These are phyloP conservation scores for Aegle marmelos DNA, from an alignment of 345 rosid species.

Conservation along the genomic window DNA sequence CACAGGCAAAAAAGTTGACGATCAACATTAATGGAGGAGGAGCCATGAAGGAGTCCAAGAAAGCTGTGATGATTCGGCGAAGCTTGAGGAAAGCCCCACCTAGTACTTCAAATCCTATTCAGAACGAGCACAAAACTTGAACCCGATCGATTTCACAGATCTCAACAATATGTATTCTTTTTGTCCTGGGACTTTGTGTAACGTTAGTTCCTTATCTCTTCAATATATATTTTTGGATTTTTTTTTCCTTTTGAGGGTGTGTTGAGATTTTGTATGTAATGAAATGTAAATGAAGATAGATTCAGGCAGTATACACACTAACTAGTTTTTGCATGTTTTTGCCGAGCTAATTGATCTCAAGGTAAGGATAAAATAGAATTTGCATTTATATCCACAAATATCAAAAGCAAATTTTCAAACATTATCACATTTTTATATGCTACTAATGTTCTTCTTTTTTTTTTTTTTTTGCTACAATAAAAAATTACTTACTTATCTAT, in stretches of 20 bases:
- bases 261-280: neutral
- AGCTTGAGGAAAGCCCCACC: conserved; percentile 54
- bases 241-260: neutral
- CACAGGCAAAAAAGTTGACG: neutral
- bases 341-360: no score
- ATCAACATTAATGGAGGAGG: conserved; percentile 5
- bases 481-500: no score
- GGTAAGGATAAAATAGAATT: no score
- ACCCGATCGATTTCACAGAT: neutral
- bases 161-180: neutral
- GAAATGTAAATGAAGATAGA: conserved; percentile 3
- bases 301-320: neutral
- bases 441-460: no score
- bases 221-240: neutral
- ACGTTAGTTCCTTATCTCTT: neutral
- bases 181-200: neutral
- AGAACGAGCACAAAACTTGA: conserved; percentile 30
- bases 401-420: no score
- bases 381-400: no score
- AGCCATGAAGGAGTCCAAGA: conserved; percentile 33
- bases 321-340: neutral
- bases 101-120: conserved; percentile 53
- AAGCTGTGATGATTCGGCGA: conserved; percentile 38
- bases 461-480: no score
- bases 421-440: no score